A percentile compares a stretch with the other conserved stretches of the same genome.
Conservation (phyloP, 306 rosid genomes). For the Quercus bicolor region DNA sequence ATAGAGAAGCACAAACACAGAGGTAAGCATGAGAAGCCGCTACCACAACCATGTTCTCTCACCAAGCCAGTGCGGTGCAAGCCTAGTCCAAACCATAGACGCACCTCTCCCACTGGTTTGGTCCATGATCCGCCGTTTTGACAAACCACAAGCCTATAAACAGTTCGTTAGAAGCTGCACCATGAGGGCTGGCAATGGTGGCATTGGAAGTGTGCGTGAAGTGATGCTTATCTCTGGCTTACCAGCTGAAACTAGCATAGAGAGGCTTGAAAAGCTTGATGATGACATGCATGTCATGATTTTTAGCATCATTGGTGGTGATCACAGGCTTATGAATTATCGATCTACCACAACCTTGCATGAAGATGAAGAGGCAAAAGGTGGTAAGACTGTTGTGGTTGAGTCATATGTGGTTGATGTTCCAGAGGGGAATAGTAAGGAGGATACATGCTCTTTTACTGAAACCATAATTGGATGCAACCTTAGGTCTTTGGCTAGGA, state of each 20-base stretch:
- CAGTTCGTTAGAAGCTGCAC: constrained; percentile 47
- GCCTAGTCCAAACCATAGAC: constrained; percentile 40
- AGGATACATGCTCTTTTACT: constrained; percentile 57
- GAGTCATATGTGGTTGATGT: constrained; percentile 72
- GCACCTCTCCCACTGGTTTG: constrained; percentile 57
- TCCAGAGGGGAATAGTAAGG: constrained; percentile 44
- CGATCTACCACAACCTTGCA: constrained; percentile 51
- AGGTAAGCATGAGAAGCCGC: constrained; percentile 15
- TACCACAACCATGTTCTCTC: constrained; percentile 31
- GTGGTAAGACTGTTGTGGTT: constrained; percentile 38
- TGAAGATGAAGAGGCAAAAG: constrained; percentile 23
- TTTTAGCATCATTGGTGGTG: constrained; percentile 65
- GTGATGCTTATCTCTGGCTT: constrained; percentile 44
- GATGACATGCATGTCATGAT: constrained; percentile 42
- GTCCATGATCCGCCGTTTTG: constrained; percentile 62
- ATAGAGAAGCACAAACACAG: not conserved
- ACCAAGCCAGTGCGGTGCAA: constrained; percentile 53
- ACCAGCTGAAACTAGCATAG: constrained; percentile 45
- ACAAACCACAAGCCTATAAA: constrained; percentile 53
- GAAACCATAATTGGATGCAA: constrained; percentile 57
- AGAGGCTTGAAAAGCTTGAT: constrained; percentile 56
- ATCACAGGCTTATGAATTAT: constrained; percentile 56
- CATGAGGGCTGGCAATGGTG: constrained; percentile 39
- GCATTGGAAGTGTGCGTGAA: constrained; percentile 54
- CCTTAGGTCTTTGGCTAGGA: constrained; percentile 50